Evolutionary conservation across 2,329 filamentous ascomycete species (phyloP), one percentile per base, ranked within the genome.

Genomic region (Nannizziopsis arthrosporioides): DNA sequence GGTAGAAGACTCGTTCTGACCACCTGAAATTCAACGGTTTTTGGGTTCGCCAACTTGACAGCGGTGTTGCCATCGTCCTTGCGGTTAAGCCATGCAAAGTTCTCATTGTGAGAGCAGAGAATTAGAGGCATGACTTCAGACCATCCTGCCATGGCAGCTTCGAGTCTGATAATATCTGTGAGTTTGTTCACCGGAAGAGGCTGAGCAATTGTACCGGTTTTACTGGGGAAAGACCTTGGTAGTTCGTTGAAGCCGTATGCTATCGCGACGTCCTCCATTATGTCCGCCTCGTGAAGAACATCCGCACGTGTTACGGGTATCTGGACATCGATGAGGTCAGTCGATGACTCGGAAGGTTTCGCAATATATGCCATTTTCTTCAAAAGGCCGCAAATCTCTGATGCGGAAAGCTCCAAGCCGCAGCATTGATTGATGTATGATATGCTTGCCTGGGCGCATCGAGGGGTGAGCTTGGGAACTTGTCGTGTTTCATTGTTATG

Each of bases 221-320:
- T 89, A 66, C 82, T 88, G 7, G 89, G 88, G 61, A 90, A 87
- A 42, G 83, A 81, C 45, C 88, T 82, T 1, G 90, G 89, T 14
- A 98, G 81, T 54, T 85, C 87, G 75, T 98, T 98, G 77, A 94
- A 98, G 55, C 93, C 92, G 66, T 96, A 95, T 46, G 87, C 88
- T 55, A 98, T 92, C 36, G 88, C 92, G 15, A 93, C 82, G 63
- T 98, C 93, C 70, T 98, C 92, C 90, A 98, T 98, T 57, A 98
- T 85, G 64, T 98, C 92, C 59, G 88, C 93, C 63, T 95, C 85
- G 67, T 98, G 92, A 30, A 98, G 80, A 37, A 98, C 83, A 65
- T 98, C 92, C 42, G 92, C 90, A 53, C 92, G 80, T 41, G 89
- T 96, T 30, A 89, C 80, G 7, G 92, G 92, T 18, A 96, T 78